Conservation (phyloP, 2,329 filamentous ascomycete genomes). For the Endocalyx cinctus region DNA sequence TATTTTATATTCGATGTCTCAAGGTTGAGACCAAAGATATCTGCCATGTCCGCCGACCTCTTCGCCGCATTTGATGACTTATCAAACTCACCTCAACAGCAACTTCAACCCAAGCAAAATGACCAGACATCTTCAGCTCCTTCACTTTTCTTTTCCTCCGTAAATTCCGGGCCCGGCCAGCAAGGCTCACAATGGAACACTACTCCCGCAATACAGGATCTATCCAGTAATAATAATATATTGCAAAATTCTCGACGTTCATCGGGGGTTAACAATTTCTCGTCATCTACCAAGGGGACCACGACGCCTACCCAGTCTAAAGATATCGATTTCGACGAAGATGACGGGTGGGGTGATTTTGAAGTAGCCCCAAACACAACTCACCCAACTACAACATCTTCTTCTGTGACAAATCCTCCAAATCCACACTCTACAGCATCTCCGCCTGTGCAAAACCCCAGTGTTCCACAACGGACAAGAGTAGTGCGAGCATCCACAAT, state of each 20-base stretch:
- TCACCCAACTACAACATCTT: background rate
- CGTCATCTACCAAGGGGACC: too few species aligned
- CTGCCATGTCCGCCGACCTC: slow-evolving; percentile 60
- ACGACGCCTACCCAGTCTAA: background rate
- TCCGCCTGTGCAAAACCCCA: too few species aligned
- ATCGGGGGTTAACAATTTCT: too few species aligned
- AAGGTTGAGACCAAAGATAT: background rate
- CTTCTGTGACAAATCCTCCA: too few species aligned
- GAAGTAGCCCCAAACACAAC: background rate
- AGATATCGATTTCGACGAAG: background rate
- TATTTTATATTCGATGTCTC: background rate
- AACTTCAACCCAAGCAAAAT: slow-evolving; percentile 10
- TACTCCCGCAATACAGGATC: background rate
- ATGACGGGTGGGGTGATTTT: background rate
- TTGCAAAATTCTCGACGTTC: too few species aligned
- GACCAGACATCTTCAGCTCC: slow-evolving; percentile 13
- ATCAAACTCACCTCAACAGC: slow-evolving; percentile 23
- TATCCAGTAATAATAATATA: too few species aligned
- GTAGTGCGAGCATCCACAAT: slow-evolving; percentile 46
- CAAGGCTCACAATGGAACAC: background rate
- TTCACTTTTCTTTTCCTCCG: slow-evolving; percentile 12
- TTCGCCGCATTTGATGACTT: slow-evolving; percentile 58
- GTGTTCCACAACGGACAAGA: slow-evolving; percentile 21
- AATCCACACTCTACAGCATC: too few species aligned
- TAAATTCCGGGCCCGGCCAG: background rate